These are phyloP conservation scores for Podospora anserina DNA, from an alignment of 495 filamentous ascomycete species.

Conservation along the genomic window DNA sequence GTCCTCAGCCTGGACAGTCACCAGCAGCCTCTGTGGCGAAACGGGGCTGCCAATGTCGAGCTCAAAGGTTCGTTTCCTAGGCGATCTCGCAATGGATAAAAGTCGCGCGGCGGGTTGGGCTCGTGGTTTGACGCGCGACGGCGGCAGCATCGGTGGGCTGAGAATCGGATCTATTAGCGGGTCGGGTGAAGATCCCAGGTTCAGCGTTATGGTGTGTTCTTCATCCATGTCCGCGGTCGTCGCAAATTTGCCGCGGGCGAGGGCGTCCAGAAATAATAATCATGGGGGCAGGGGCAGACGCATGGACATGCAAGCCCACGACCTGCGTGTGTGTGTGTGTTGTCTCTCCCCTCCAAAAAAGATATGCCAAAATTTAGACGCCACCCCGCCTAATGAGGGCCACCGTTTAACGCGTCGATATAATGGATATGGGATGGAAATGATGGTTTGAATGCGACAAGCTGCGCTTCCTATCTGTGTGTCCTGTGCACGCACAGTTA, in stretches of 20 bases:
- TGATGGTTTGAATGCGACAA: slow-evolving; percentile 8
- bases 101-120: slow-evolving; percentile 30
- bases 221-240: slow-evolving; percentile 16
- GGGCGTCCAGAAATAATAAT: neutral
- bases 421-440: slow-evolving; percentile 12
- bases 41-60: slow-evolving; percentile 49
- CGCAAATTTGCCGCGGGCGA: slow-evolving; percentile 10
- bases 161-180: slow-evolving; percentile 41
- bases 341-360: no score
- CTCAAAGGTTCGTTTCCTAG: slow-evolving; percentile 52
- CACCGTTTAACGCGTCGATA: neutral
- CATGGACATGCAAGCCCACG: neutral
- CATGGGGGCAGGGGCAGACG: slow-evolving; percentile 1
- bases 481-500: neutral
- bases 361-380: no score
- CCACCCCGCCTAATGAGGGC: neutral
- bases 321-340: neutral
- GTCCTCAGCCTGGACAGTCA: slow-evolving; percentile 52
- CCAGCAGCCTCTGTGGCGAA: slow-evolving; percentile 50
- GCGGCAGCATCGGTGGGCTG: slow-evolving; percentile 23
- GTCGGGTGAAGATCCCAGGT: slow-evolving; percentile 48
- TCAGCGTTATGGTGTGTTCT: slow-evolving; percentile 33
- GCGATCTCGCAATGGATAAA: slow-evolving; percentile 38
- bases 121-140: slow-evolving; percentile 29
- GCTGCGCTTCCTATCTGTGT: neutral